These are phyloP conservation scores for Zygoascus meyerae DNA, from an alignment of 1,139 yeast genomes.

Conservation along the genomic window DNA sequence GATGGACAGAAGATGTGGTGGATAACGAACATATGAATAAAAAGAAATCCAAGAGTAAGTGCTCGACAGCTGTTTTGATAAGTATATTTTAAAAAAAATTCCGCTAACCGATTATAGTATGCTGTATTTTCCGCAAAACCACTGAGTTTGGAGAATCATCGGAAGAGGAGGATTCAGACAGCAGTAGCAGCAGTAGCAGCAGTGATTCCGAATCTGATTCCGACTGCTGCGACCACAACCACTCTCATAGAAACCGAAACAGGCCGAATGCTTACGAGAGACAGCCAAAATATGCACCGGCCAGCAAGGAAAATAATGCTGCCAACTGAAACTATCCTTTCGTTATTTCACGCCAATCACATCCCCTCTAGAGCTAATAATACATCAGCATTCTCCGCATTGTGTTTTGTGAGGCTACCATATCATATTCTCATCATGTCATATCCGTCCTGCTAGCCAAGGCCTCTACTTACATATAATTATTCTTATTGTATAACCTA, in stretches of 20 bases:
- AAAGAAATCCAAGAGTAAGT: constrained; percentile 70
- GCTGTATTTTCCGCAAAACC: constrained; percentile 90
- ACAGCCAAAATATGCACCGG: constrained; percentile 13
- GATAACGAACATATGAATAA: constrained; percentile 85
- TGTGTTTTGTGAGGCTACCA: neutral
- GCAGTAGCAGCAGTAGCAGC: constrained; percentile 28
- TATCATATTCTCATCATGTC: neutral
- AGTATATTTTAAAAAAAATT: too few relatives aligned
- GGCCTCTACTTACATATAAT: neutral
- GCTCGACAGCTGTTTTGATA: too few relatives aligned
- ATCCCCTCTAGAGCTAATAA: neutral
- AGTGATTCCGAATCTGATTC: constrained; percentile 15
- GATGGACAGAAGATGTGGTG: constrained; percentile 80
- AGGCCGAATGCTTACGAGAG: constrained; percentile 37
- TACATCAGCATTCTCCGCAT: neutral
- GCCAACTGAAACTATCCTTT: neutral
- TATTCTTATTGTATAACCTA: neutral
- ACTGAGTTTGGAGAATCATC: constrained; percentile 60
- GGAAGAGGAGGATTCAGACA: constrained; percentile 37
- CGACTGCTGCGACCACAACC: constrained; percentile 15
- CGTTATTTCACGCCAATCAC: neutral
- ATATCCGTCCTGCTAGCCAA: neutral
- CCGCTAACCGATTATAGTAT: constrained; percentile 37
- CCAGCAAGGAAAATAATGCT: neutral
- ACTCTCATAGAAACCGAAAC: constrained; percentile 16